Base-by-base conservation (phyloP, 805 yeast genomes). In the Cyberlindnera maclurae region DNA sequence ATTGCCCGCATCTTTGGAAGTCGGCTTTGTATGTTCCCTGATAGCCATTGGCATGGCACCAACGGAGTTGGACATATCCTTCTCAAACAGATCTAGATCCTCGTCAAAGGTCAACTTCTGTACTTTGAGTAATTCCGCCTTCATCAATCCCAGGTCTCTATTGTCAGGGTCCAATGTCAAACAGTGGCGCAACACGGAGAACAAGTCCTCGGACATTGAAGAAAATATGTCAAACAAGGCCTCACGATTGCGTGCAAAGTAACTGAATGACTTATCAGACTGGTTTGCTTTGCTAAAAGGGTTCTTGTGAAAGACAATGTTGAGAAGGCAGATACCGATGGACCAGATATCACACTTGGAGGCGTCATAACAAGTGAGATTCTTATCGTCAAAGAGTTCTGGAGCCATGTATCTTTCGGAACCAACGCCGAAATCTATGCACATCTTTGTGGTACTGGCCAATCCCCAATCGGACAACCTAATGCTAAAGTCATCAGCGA, bases 341-440 rank as follows among this genome's bases (percentile, higher is more conserved):
- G 96, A 79, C 97, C 97, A 88, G 35, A 88, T 67, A 62, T 88
- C 96, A 36, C 83, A 81, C 59, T 83, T 81, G 15, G 79, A 77
- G 8, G 95, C 86, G 50, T 82, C 82, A 58, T 88, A 89, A 31
- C 70, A 65, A 27, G 73, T 75, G 35, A 76, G 62, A 31, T 62
- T 59, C 33, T 65, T 64, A 22, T 61, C 58, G 28, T 87, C 95
- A 55, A 87, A 80, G 41, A 87, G 63, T 56, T 88, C 97, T 1
- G 97, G 97, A 0, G 96, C 94, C 97, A 88, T 88, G 60, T 88
- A 88, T 45, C 95, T 70, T 61, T 86, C 95, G 39, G 86, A 77
- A 17, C 96, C 96, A 42, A 86, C 83, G 44, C 85, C 95, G 57
- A 87, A 83, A 53, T 86, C 88, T 27, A 74, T 62, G 50, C 85